Base-by-base conservation (phyloP, 768 basidiomycete genomes). In the Russula olivacea region DNA sequence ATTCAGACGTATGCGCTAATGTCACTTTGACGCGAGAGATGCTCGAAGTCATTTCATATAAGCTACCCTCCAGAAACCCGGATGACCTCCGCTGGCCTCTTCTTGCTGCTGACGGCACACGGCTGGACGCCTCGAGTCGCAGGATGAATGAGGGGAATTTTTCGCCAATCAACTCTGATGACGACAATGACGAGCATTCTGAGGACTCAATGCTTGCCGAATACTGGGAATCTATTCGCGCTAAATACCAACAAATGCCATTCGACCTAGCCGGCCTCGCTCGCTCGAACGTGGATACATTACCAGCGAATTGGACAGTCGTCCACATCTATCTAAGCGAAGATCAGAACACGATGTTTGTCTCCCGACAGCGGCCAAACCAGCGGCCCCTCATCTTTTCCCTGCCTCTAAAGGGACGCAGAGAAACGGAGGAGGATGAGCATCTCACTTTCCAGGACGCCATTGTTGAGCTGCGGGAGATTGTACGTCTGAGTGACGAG, bases 11-110 rank as follows among this genome's bases (percentile, higher is more conserved):
- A 15, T 86, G 87, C 2, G 78, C 86, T 0, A 83, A 90, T 5
- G 81, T 94, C 50, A 93, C 92, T 0, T 78, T 97, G 1, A 84
- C 86, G 10, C 82, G 92, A 19, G 96, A 98, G 71, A 83, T 98
- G 78, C 72, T 94, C 17, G 93, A 96, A 66, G 83, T 83, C 17
- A 87, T 95, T 54, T 79, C 82, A 1, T 74, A 83, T 69, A 97
- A 97, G 71, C 83, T 89, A 61, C 76, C 78, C 2, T 71, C 76
- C 1, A 70, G 72, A 3, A 62, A 71, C 9, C 67, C 66, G 17
- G 88, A 93, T 66, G 93, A 96, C 69, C 72, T 89, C 28, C 77
- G 79, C 59, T 97, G 93, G 93, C 91, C 90, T 0, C 58, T 75
- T 2, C 76, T 87, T 47, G 73, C 75, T 1, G 65, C 74, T 8